Evolutionary conservation across 208 protist genomes (phyloP), one percentile per base, ranked within the genome.

Genomic region (Crithidia thermophila): DNA sequence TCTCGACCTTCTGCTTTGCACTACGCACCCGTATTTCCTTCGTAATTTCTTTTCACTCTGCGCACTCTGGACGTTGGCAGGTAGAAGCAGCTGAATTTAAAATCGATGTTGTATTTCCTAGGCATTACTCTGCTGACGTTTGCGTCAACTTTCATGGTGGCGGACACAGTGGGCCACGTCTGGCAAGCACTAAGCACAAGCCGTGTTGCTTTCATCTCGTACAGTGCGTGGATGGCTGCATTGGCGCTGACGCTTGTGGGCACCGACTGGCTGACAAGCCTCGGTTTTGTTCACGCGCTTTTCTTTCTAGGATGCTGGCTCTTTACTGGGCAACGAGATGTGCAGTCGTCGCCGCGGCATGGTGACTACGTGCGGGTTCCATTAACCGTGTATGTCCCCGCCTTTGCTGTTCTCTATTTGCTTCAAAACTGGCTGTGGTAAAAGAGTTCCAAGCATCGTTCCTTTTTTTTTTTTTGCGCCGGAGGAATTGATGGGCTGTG

Each of bases 121-220:
- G 28, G 28, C 4, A 45, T 79, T 3, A 10, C 63, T 34, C 27
- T 79, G 47, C 34, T 70, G 67, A 93, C 87, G n/a, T 70, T 90
- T 27, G 62, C 61, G 51, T 90, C 84, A 33, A 79, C 84, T 21
- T 93, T 93, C 56, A 88, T 93, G 84, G 71, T 75, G 11, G 84
- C 82, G 21, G 87, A 93, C 61, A 84, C 87, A 4, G 64, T 82
- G 36, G 66, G 67, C 18, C 70, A 82, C 39, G 63, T 84, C 20
- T 80, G 75, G 53, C 42, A 42, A 45, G 18, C 79, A n/a, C 53
- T 68, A n/a, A 47, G 27, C 23, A 53, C 67, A 20, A 30, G 43
- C 21, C 58, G 67, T 34, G 49, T 76, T n/a, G 73, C 77, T 16
- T 39, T 69, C 25, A 47, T 77, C 14, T 71, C 71, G 25, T 75